These are phyloP conservation scores for Russula virescens DNA, from an alignment of 768 basidiomycete species.

Conservation along the genomic window DNA sequence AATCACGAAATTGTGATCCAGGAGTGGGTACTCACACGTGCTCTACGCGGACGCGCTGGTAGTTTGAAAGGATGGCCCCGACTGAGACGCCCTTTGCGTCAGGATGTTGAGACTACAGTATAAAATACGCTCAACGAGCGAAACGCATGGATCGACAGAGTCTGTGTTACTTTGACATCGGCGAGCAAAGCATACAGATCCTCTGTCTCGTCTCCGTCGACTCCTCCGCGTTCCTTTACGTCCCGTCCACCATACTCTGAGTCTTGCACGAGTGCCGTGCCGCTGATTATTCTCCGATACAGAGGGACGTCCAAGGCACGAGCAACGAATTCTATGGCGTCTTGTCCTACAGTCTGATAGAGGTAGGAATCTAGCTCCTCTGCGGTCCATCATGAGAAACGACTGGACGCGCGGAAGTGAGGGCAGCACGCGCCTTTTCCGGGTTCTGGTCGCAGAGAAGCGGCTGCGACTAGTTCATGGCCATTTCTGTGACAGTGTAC, in stretches of 20 bases:
- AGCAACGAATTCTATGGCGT: slow-evolving; percentile 83
- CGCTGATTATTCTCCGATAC: slow-evolving; percentile 74
- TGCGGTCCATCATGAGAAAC: slow-evolving; percentile 32
- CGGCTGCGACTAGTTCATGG: slow-evolving; percentile 83
- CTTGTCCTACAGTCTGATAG: slow-evolving; percentile 98
- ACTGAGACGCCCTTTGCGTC: slow-evolving; percentile 84
- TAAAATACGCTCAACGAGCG: slow-evolving; percentile 7
- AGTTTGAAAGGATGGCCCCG: slow-evolving; percentile 95
- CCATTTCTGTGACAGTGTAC: slow-evolving; percentile 82
- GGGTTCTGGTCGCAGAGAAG: slow-evolving; percentile 74
- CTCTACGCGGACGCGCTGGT: slow-evolving; percentile 94
- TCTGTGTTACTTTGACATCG: slow-evolving; percentile 60
- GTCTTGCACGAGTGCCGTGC: slow-evolving; percentile 73
- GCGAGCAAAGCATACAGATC: slow-evolving; percentile 73
- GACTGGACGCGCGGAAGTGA: slow-evolving; percentile 21
- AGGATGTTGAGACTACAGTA: slow-evolving; percentile 60
- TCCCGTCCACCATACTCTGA: slow-evolving; percentile 78
- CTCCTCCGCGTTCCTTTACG: slow-evolving; percentile 41
- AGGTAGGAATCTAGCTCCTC: slow-evolving; percentile 98
- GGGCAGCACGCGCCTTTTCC: slow-evolving; percentile 66
- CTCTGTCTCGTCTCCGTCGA: slow-evolving; percentile 90
- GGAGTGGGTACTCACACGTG: slow-evolving; percentile 68
- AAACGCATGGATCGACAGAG: not conserved
- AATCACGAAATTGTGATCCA: not conserved
- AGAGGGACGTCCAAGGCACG: slow-evolving; percentile 81